These are phyloP conservation scores for Plasmodium ovale DNA, from an alignment of 169 alveolate genomes.

Conservation along the genomic window DNA sequence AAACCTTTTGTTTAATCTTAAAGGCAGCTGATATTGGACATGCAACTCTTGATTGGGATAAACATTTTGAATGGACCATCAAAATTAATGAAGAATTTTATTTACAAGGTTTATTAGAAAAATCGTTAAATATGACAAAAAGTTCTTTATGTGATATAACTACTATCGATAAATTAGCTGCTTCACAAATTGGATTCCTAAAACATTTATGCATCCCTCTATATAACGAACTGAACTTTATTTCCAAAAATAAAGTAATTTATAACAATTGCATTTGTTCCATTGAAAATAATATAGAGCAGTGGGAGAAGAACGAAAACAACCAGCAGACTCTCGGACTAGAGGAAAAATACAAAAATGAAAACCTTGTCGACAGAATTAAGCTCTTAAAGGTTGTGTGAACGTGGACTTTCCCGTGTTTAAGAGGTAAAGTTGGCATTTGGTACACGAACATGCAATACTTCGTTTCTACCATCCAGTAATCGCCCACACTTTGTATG, in stretches of 20 bases:
- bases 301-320: constrained; percentile 49
- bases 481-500: no score
- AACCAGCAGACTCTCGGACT: constrained; percentile 33
- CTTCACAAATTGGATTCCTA: constrained; percentile 82
- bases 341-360: constrained; percentile 46
- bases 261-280: constrained; percentile 51
- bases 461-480: no score
- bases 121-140: constrained; percentile 78
- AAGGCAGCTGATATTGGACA: constrained; percentile 96
- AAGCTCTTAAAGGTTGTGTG: constrained; percentile 51
- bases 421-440: no score
- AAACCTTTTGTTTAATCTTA: constrained; percentile 87
- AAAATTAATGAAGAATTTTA: constrained; percentile 93
- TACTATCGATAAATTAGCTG: constrained; percentile 78
- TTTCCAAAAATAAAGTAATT: constrained; percentile 37
- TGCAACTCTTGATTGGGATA: constrained; percentile 90
- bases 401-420: no score
- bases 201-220: constrained; percentile 72
- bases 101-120: constrained; percentile 90
- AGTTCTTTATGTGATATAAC: constrained; percentile 81
- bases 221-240: constrained; percentile 38
- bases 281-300: constrained; percentile 67
- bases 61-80: constrained; percentile 92
- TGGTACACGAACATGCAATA: no score
- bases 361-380: constrained; percentile 14